Evolutionary conservation across 768 basidiomycete genomes (phyloP), one percentile per base, ranked within the genome.

Genomic region (Lactarius quietus): DNA sequence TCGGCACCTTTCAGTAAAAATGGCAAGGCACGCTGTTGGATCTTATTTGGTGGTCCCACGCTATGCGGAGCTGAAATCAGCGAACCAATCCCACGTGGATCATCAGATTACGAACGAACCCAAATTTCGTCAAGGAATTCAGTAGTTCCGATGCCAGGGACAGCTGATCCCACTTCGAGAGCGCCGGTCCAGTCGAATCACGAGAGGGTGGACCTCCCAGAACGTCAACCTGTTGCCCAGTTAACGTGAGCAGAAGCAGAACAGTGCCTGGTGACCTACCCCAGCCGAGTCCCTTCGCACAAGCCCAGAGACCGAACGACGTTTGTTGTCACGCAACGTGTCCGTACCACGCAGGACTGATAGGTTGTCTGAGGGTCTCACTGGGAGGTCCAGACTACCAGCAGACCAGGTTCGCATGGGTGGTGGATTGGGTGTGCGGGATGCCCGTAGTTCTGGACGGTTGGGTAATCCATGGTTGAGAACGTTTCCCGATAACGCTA

Each of bases 31-130:
- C 96, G 86, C 73, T 96, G 94, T 77, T 98, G 97, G 69, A 99
- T 97, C 81, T 99, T 99, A 77, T 98, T 98, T 7, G 97, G 97
- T 2, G 97, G 97, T 1, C 96, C 95, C 67, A 98, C 89, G 48
- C 95, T 95, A 72, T 29, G 63, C 66, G 36, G 63, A 61, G 61
- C 60, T 56, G 45, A 48, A 48, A 48, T 55, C 31, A 66, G 26
- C 35, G 31, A 59, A 55, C 23, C 53, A 57, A 58, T 51, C 64
- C 57, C 60, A 28, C 63, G 66, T 45, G 59, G 31, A 60, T 33
- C 18, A 52, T 61, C 63, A 53, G 65, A 41, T 12, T 39, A 79
- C 88, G 79, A 69, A 79, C 88, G 79, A 69, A 96, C 95, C 95
- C 96, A 74, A 97, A 98, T 77, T 95, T 96, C 67, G 83, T 86